Percentiles rank a stretch among this genome's conserved stretches.
phyloP scores from a whole-genome alignment of 371 early-diverging fungal genomes.

The Apophysomyces ossiformis region DNA sequence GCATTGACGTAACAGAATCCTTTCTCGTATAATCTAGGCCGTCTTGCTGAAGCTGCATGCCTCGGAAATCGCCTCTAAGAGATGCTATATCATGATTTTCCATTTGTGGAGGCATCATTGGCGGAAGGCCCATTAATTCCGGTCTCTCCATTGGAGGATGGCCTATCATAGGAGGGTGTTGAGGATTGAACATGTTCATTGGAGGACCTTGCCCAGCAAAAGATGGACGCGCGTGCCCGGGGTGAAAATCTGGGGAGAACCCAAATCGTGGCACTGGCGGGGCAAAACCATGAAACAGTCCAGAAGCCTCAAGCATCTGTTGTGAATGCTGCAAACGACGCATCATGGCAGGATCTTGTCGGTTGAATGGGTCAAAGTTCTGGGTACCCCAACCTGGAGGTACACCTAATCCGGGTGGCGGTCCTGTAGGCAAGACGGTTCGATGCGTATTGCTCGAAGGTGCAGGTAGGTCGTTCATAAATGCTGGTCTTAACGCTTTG shows the following conservation, averaged over 20 bases:
- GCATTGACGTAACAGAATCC: slow-evolving; percentile 39
- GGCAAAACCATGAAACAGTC: slow-evolving; percentile 39
- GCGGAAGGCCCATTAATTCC: slow-evolving; percentile 14
- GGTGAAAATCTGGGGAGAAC: slow-evolving; percentile 17
- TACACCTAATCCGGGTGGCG: slow-evolving; percentile 29
- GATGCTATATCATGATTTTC: slow-evolving; percentile 17
- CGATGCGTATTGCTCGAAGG: slow-evolving; percentile 26
- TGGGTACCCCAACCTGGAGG: slow-evolving; percentile 44
- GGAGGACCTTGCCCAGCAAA: slow-evolving; percentile 22
- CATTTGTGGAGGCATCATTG: slow-evolving; percentile 16
- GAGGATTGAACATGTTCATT: slow-evolving; percentile 34
- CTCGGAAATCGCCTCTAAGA: slow-evolving; percentile 8
- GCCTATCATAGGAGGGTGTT: slow-evolving; percentile 35
- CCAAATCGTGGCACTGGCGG: slow-evolving; percentile 23
- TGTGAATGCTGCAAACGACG: slow-evolving; percentile 58
- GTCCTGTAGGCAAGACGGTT: slow-evolving; percentile 17
- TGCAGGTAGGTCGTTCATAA: slow-evolving; percentile 18
- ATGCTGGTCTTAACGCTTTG: slow-evolving; percentile 10
- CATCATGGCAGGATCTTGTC: slow-evolving; percentile 47
- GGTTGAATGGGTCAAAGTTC: slow-evolving; percentile 47
- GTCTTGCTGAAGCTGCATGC: slow-evolving; percentile 12
- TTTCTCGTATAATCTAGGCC: slow-evolving; percentile 7
- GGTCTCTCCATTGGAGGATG: slow-evolving; percentile 20
- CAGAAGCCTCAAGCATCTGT: slow-evolving; percentile 54
- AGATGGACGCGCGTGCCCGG: slow-evolving; percentile 20